Conservation (phyloP, 805 yeast genomes). For the Naumovozyma baii region DNA sequence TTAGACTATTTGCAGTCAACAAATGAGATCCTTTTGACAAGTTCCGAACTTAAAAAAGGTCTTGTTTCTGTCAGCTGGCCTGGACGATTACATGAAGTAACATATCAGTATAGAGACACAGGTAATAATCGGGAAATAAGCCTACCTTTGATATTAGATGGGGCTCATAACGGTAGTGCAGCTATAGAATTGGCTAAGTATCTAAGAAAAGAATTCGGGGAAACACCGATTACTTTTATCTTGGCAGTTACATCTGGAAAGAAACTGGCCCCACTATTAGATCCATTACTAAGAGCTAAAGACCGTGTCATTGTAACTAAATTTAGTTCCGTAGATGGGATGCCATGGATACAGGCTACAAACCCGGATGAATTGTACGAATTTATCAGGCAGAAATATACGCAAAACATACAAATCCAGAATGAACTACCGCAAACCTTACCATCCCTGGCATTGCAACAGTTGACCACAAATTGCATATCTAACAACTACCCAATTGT, state of each 20-base stretch:
- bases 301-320: slow-evolving; percentile 55
- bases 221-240: slow-evolving; percentile 39
- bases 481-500: slow-evolving; percentile 29
- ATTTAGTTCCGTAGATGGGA: slow-evolving; percentile 67
- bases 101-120: slow-evolving; percentile 20
- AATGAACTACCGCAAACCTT: slow-evolving; percentile 14
- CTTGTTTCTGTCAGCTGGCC: slow-evolving; percentile 63
- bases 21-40: slow-evolving; percentile 24
- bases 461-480: not conserved
- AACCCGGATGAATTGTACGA: slow-evolving; percentile 20
- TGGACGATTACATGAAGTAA: slow-evolving; percentile 62
- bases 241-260: slow-evolving; percentile 74
- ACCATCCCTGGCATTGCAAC: not conserved
- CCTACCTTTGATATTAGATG: slow-evolving; percentile 52
- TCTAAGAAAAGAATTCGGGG: slow-evolving; percentile 29
- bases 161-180: slow-evolving; percentile 87
- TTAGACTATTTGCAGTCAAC: slow-evolving; percentile 31
- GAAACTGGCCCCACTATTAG: slow-evolving; percentile 41
- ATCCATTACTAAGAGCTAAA: slow-evolving; percentile 36
- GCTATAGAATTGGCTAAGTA: slow-evolving; percentile 60
- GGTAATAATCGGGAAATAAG: slow-evolving; percentile 6
- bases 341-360: slow-evolving; percentile 83
- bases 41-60: slow-evolving; percentile 39
- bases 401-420: slow-evolving; percentile 22
- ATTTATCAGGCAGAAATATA: slow-evolving; percentile 19